Percentiles rank a stretch among this genome's conserved stretches.
Evolutionary conservation across 257 asterid genomes (phyloP).

Genomic region (Solanum pennellii): DNA sequence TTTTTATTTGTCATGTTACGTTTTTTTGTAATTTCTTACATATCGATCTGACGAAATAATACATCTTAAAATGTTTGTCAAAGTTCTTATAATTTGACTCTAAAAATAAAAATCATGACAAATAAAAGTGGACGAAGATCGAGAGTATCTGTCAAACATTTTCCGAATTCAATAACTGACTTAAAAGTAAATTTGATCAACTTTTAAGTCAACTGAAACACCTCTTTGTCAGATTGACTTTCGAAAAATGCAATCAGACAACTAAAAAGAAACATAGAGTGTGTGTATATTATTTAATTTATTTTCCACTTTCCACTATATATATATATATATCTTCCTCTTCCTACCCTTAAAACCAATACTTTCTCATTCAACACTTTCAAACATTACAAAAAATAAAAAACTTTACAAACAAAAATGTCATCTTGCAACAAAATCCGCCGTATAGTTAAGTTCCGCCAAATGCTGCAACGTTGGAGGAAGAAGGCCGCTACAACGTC

Average conservation of each 20-base stretch:
- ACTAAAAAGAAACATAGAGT: background rate
- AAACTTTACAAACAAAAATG: background rate
- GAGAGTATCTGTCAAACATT: too few species aligned
- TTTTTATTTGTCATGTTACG: too few species aligned
- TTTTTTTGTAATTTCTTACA: too few species aligned
- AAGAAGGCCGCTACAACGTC: constrained; percentile 24
- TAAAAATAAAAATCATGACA: too few species aligned
- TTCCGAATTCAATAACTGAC: accelerated
- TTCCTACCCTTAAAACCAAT: background rate
- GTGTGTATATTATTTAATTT: too few species aligned
- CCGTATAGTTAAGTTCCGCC: constrained; percentile 39
- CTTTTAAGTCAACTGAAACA: too few species aligned
- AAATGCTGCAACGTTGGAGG: constrained; percentile 39
- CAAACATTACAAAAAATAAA: background rate
- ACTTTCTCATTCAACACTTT: background rate
- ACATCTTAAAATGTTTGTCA: too few species aligned
- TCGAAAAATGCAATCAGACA: accelerated
- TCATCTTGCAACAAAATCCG: constrained; percentile 35
- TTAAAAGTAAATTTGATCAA: too few species aligned
- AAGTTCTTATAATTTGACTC: too few species aligned
- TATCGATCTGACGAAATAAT: too few species aligned
- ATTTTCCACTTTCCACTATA: background rate
- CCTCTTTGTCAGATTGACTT: background rate
- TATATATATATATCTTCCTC: background rate
- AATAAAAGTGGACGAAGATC: too few species aligned